Conservation (phyloP, 2,329 filamentous ascomycete genomes). For the Cladorrhinum sp. region DNA sequence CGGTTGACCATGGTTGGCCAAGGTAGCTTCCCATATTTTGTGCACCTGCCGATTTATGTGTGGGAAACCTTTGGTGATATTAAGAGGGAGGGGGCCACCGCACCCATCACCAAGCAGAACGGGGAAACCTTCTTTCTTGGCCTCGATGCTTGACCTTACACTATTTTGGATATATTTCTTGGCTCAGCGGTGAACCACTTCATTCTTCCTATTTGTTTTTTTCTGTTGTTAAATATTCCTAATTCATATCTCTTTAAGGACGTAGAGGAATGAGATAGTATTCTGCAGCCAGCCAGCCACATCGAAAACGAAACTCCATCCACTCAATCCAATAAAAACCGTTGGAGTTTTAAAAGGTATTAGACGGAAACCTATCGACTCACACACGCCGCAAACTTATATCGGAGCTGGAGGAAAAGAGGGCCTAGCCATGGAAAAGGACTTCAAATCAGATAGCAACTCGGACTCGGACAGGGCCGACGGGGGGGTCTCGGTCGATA, state of each 20-base stretch:
- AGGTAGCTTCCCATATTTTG: too few relatives aligned
- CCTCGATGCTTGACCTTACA: not conserved
- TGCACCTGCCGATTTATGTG: not conserved
- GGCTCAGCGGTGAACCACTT: not conserved
- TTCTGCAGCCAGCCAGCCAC: too few relatives aligned
- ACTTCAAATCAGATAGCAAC: slow-evolving; percentile 7
- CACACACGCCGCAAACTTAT: too few relatives aligned
- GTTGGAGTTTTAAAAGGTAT: too few relatives aligned
- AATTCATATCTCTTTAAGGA: not conserved
- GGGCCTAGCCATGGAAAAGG: slow-evolving; percentile 10
- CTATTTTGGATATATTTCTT: not conserved
- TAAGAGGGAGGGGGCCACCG: not conserved
- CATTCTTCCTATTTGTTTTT: not conserved
- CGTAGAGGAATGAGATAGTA: not conserved
- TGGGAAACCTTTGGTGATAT: not conserved
- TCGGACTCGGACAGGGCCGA: slow-evolving; percentile 22
- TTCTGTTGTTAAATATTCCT: not conserved
- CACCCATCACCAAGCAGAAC: too few relatives aligned
- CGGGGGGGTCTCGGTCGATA: slow-evolving; percentile 3
- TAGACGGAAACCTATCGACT: too few relatives aligned
- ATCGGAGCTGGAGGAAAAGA: too few relatives aligned
- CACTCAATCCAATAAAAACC: too few relatives aligned
- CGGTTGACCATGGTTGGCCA: too few relatives aligned
- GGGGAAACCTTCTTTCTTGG: too few relatives aligned
- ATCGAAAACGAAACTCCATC: not conserved